These are phyloP conservation scores for Alopecurus myosuroides DNA, from an alignment of 176 grass and related monocot species.

Conservation along the genomic window DNA sequence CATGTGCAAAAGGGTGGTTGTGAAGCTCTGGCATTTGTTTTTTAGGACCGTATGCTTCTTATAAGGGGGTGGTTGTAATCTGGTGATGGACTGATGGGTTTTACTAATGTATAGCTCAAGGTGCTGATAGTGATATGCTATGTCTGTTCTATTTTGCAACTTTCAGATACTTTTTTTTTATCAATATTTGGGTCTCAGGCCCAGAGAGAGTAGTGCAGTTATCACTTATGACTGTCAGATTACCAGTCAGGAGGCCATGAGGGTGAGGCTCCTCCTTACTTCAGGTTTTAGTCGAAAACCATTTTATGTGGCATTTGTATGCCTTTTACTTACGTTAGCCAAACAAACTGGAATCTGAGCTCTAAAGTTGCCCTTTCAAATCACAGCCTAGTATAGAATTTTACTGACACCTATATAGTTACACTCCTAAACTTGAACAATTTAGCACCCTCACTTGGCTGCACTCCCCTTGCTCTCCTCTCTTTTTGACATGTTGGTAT, in stretches of 20 bases:
- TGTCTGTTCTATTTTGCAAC: not conserved
- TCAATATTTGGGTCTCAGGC: not conserved
- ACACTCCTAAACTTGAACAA: not conserved
- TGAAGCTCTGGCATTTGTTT: not conserved
- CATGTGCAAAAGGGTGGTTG: constrained; percentile 11
- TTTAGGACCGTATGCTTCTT: not conserved
- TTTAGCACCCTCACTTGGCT: not conserved
- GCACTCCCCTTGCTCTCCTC: not conserved
- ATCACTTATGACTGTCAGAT: not conserved
- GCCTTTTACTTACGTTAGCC: not conserved
- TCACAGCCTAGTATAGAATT: not conserved
- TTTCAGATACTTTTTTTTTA: not conserved
- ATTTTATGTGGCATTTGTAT: not conserved
- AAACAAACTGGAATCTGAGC: not conserved
- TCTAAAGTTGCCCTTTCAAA: not conserved
- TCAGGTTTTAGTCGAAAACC: not conserved
- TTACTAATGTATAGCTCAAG: not conserved
- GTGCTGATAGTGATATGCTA: not conserved
- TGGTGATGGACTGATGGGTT: not conserved
- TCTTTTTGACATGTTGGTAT: not conserved
- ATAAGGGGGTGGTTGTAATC: not conserved
- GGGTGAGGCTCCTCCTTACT: not conserved
- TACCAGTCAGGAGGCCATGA: not conserved
- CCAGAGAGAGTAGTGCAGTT: not conserved
- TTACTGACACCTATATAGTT: not conserved